These are phyloP conservation scores for Schoenoplectus tabernaemontani DNA, from an alignment of 202 grass and related monocot genomes.

Conservation along the genomic window DNA sequence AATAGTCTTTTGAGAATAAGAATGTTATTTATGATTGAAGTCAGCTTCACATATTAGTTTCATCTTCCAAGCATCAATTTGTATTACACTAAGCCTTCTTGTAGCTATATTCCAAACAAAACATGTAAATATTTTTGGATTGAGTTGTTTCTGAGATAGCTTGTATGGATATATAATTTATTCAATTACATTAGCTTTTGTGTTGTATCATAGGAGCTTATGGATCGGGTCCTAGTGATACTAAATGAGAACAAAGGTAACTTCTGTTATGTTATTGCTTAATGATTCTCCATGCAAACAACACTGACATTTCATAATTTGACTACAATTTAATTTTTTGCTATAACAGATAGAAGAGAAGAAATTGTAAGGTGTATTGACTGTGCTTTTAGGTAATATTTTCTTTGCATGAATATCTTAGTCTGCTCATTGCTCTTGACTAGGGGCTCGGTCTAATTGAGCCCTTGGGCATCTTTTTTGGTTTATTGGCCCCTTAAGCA, in stretches of 20 bases:
- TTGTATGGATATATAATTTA: background rate
- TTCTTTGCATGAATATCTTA: background rate
- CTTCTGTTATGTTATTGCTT: background rate
- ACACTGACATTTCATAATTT: background rate
- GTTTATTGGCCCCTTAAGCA: background rate
- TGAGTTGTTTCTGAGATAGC: background rate
- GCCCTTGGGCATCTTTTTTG: background rate
- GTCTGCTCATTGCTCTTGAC: background rate
- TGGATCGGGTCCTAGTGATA: background rate
- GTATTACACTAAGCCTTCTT: background rate
- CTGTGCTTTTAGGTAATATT: background rate
- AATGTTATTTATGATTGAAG: no score
- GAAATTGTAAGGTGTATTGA: constrained; percentile 7
- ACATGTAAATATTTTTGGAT: background rate
- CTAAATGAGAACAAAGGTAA: constrained; percentile 3
- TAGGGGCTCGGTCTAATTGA: background rate
- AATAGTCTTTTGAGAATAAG: background rate
- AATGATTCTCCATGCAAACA: background rate
- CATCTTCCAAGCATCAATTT: background rate
- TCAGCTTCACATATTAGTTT: background rate
- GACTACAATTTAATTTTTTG: background rate
- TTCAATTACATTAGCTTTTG: background rate
- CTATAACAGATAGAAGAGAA: constrained; percentile 4
- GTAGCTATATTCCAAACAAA: background rate
- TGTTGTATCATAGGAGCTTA: constrained; percentile 8